phyloP scores from a whole-genome alignment of 1,284 basidiomycete species.

The Bjerkandera adusta region DNA sequence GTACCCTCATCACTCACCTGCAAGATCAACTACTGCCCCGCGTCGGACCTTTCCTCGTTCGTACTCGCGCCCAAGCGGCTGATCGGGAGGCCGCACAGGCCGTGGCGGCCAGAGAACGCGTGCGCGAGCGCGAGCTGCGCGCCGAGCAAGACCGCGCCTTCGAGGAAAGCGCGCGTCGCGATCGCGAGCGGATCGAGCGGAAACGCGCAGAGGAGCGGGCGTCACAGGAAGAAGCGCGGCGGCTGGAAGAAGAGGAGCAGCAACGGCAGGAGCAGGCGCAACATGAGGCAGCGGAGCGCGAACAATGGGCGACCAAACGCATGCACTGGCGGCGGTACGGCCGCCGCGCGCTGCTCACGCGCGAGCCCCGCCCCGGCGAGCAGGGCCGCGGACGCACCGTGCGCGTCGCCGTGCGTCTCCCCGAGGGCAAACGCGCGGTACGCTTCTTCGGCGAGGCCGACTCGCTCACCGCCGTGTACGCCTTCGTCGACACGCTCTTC shows the following conservation, averaged over 20 bases:
- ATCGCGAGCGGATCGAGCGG: constrained; percentile 64
- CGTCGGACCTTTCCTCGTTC: constrained; percentile 68
- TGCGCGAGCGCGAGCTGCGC: constrained; percentile 51
- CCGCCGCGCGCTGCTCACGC: constrained; percentile 36
- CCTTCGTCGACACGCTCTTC: constrained; percentile 60
- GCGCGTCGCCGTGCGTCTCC: constrained; percentile 67
- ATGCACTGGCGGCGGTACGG: constrained; percentile 54
- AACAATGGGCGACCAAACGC: constrained; percentile 31
- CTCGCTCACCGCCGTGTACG: constrained; percentile 63
- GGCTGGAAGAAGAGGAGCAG: constrained; percentile 30
- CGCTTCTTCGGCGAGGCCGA: constrained; percentile 52
- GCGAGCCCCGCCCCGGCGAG: constrained; percentile 34
- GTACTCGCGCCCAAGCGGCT: constrained; percentile 51
- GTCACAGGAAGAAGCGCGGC: constrained; percentile 29
- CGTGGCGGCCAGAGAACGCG: constrained; percentile 11
- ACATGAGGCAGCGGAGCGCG: constrained; percentile 31
- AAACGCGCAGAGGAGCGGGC: constrained; percentile 45
- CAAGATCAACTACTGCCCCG: constrained; percentile 75
- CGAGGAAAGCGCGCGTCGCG: constrained; percentile 60
- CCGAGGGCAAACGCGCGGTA: constrained; percentile 60
- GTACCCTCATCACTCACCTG: constrained; percentile 64
- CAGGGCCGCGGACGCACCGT: constrained; percentile 34
- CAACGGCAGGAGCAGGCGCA: constrained; percentile 28
- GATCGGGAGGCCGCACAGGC: constrained; percentile 48
- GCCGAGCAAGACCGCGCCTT: constrained; percentile 86